Conservation (phyloP, 805 yeast genomes). For the Yamadazyma akitaensis region DNA sequence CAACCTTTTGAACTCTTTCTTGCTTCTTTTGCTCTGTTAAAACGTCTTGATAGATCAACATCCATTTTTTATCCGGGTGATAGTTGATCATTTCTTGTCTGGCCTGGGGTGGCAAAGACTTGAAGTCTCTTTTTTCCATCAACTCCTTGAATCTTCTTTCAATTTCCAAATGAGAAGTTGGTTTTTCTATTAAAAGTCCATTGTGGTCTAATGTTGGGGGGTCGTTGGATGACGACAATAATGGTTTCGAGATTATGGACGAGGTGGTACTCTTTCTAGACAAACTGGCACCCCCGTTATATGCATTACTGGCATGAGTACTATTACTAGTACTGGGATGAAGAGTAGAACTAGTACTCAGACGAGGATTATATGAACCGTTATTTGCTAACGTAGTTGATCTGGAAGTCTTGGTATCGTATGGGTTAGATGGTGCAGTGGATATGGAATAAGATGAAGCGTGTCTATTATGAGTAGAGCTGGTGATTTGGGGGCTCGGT, state of each 20-base stretch:
- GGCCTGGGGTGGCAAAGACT: slow-evolving; percentile 65
- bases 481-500: slow-evolving; percentile 28
- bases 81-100: slow-evolving; percentile 73
- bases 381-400: neutral
- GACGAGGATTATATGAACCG: neutral
- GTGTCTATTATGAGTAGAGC: slow-evolving; percentile 35
- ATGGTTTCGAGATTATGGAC: slow-evolving; percentile 27
- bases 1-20: slow-evolving; percentile 21
- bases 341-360: slow-evolving; percentile 6
- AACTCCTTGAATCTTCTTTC: slow-evolving; percentile 74
- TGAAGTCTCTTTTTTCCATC: slow-evolving; percentile 81
- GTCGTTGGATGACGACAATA: slow-evolving; percentile 17
- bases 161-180: slow-evolving; percentile 60
- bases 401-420: slow-evolving; percentile 24
- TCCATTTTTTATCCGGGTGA: slow-evolving; percentile 81
- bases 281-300: slow-evolving; percentile 9
- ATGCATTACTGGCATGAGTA: neutral
- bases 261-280: slow-evolving; percentile 24
- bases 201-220: slow-evolving; percentile 12
- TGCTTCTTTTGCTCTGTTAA: slow-evolving; percentile 67
- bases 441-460: slow-evolving; percentile 39
- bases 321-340: neutral
- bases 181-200: slow-evolving; percentile 55
- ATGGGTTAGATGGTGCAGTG: slow-evolving; percentile 23
- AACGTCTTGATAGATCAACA: slow-evolving; percentile 83